A percentile compares a stretch with the other conserved stretches of the same genome.
Evolutionary conservation across 2,329 filamentous ascomycete genomes (phyloP).

Genomic region (Aspergillus sp.): DNA sequence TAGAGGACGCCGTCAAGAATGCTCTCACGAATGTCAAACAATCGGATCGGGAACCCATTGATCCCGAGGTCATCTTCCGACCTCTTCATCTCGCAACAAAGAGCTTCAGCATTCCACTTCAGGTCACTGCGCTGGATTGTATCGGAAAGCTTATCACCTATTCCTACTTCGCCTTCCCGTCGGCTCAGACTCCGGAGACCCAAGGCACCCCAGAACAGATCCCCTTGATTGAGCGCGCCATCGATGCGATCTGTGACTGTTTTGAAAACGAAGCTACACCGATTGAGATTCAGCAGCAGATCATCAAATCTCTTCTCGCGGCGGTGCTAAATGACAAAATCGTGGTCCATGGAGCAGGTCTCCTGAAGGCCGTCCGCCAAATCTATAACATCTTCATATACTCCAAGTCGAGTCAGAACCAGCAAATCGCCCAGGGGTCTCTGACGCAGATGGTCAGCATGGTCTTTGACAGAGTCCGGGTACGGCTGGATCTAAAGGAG

Average conservation of each 20-base stretch:
- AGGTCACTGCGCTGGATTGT: constrained; percentile 90
- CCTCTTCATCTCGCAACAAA: constrained; percentile 88
- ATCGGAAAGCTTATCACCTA: constrained; percentile 99
- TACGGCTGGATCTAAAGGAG: constrained; percentile 82
- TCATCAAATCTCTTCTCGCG: constrained; percentile 92
- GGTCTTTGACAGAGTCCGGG: constrained; percentile 92
- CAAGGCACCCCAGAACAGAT: constrained; percentile 44
- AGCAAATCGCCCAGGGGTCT: constrained; percentile 95
- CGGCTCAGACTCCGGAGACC: constrained; percentile 32
- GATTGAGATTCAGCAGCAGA: constrained; percentile 91
- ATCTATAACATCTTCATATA: constrained; percentile 99
- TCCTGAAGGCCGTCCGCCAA: constrained; percentile 93
- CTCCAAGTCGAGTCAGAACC: constrained; percentile 89
- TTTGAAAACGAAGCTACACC: constrained; percentile 96
- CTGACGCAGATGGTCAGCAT: constrained; percentile 98
- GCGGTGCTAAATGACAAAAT: constrained; percentile 98
- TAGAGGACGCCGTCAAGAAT: constrained; percentile 76
- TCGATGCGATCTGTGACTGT: constrained; percentile 98
- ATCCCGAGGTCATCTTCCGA: constrained; percentile 88
- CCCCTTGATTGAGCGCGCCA: constrained; percentile 92
- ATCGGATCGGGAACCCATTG: constrained; percentile 75
- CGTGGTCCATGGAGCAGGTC: constrained; percentile 91
- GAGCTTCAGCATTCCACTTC: constrained; percentile 78
- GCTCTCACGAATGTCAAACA: constrained; percentile 85
- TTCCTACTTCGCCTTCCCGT: constrained; percentile 86